Conservation (phyloP, 345 rosid genomes). For the Xanthoceras sorbifolium region DNA sequence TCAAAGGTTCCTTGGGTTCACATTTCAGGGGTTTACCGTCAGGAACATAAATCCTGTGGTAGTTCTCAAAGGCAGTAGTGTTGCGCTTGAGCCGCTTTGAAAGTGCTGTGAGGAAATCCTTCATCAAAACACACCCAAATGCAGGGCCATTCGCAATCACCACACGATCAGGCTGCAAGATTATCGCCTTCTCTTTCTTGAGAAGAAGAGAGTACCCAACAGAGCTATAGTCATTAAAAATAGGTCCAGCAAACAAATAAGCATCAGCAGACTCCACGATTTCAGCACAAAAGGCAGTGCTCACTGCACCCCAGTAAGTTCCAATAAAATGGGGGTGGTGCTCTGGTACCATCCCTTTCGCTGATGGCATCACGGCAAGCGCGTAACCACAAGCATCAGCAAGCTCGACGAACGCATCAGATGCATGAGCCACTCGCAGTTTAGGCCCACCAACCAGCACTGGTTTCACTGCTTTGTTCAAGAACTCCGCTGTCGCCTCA, state of each 20-base stretch:
- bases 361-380: conserved; percentile 73
- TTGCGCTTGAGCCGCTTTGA: conserved; percentile 57
- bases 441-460: conserved; percentile 76
- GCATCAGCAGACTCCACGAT: conserved; percentile 89
- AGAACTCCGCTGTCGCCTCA: conserved; percentile 69
- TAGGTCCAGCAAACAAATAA: conserved; percentile 79
- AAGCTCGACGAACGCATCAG: conserved; percentile 55
- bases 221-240: conserved; percentile 78
- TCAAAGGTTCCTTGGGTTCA: conserved; percentile 59
- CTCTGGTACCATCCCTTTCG: conserved; percentile 73
- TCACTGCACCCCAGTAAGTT: conserved; percentile 84
- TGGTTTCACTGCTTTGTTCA: conserved; percentile 83
- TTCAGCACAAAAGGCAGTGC: conserved; percentile 77
- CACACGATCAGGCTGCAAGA: conserved; percentile 72
- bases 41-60: conserved; percentile 73
- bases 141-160: conserved; percentile 70
- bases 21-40: conserved; percentile 54
- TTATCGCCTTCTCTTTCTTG: conserved; percentile 81
- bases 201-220: conserved; percentile 84
- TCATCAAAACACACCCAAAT: conserved; percentile 79
- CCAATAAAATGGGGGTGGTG: conserved; percentile 76
- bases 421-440: conserved; percentile 59
- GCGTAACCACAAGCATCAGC: conserved; percentile 71
- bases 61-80: conserved; percentile 65
- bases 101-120: conserved; percentile 62